These are phyloP conservation scores for Pseudonectria buxi DNA, from an alignment of 2,329 filamentous ascomycete genomes.

Conservation along the genomic window DNA sequence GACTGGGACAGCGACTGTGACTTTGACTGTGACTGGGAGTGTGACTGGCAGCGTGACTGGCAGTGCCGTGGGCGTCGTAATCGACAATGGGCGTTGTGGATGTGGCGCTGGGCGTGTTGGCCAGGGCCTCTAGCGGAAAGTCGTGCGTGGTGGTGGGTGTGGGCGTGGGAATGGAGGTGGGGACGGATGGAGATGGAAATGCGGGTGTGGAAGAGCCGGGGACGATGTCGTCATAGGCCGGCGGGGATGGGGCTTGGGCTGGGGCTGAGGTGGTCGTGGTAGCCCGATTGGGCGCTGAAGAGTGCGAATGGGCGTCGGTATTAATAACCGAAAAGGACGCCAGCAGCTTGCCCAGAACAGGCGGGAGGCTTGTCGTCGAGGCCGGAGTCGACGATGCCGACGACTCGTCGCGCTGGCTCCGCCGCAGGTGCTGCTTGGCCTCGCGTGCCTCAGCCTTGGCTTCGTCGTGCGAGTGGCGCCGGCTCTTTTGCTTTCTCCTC, in stretches of 20 bases:
- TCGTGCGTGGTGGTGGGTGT: background rate
- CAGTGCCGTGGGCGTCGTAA: background rate
- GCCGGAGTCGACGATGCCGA: background rate
- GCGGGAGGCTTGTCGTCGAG: slow-evolving; percentile 2
- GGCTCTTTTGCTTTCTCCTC: slow-evolving; percentile 6
- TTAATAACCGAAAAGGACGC: slow-evolving; percentile 6
- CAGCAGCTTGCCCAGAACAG: slow-evolving; percentile 8
- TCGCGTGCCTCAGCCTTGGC: background rate
- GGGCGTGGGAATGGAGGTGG: background rate
- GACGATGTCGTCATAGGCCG: slow-evolving; percentile 26
- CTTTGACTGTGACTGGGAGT: no score
- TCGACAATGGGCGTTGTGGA: slow-evolving; percentile 10
- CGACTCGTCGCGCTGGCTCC: background rate
- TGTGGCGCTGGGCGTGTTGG: slow-evolving; percentile 12
- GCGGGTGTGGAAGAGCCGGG: slow-evolving; percentile 15
- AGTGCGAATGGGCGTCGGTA: background rate
- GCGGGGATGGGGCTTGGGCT: slow-evolving; percentile 12
- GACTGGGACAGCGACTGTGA: no score
- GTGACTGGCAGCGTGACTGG: no score
- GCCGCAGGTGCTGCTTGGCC: no score
- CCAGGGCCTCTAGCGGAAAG: slow-evolving; percentile 12
- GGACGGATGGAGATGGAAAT: background rate
- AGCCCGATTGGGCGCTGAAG: background rate
- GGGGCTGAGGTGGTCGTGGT: background rate
- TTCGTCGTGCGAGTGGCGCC: background rate